A percentile compares a stretch with the other conserved stretches of the same genome.
Evolutionary conservation across 768 basidiomycete genomes (phyloP).

Genomic region (Panus rudis): DNA sequence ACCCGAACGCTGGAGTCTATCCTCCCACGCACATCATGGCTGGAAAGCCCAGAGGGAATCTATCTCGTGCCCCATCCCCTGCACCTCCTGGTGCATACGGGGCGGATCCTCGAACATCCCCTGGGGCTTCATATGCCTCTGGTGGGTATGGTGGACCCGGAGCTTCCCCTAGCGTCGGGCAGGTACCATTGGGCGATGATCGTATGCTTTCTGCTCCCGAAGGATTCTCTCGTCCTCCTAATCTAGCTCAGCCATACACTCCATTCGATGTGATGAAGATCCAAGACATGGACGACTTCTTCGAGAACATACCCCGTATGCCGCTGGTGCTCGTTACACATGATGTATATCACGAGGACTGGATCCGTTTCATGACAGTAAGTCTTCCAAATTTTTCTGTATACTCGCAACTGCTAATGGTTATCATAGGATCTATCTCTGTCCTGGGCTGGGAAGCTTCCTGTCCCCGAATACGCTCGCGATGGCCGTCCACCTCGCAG

Average conservation of each 20-base stretch:
- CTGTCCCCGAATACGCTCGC: conserved; percentile 44
- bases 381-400: conserved; percentile 14
- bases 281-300: conserved; percentile 71
- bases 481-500: conserved; percentile 48
- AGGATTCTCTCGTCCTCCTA: conserved; percentile 68
- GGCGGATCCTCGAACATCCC: conserved; percentile 6
- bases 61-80: conserved; percentile 9
- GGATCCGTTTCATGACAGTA: conserved; percentile 75
- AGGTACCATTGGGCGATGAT: conserved; percentile 5
- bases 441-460: conserved; percentile 73
- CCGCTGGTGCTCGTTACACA: conserved; percentile 66
- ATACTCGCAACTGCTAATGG: conserved; percentile 1
- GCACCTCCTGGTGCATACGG: conserved; percentile 9
- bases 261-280: conserved; percentile 67
- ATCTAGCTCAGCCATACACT: conserved; percentile 57
- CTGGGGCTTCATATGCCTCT: background rate
- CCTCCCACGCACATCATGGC: conserved; percentile 35
- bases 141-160: conserved; percentile 8
- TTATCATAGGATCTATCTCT: conserved; percentile 55
- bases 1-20: conserved; percentile 33
- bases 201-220: conserved; percentile 45
- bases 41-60: conserved; percentile 38
- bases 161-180: conserved; percentile 4
- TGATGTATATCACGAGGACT: conserved; percentile 73
- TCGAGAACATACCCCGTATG: conserved; percentile 62